phyloP scores from a whole-genome alignment of 176 grass and related monocot species.

The Carex kokanica region DNA sequence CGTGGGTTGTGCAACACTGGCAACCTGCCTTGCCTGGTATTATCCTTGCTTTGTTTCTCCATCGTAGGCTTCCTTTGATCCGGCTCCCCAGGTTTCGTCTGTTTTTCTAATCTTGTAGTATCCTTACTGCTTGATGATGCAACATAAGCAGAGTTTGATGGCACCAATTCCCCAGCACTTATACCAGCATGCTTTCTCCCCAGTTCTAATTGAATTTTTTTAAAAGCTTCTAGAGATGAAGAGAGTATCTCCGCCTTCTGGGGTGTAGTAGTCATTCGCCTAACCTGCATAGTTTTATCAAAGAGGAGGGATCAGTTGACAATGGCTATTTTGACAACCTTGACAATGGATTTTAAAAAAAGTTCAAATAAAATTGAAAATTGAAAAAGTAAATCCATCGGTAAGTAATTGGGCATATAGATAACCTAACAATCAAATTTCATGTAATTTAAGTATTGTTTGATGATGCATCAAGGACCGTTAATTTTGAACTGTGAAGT shows the following conservation, averaged over 20 bases:
- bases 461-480: no score
- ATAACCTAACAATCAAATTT: no score
- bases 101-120: conserved; percentile 19
- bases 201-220: conserved; percentile 83
- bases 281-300: conserved; percentile 52
- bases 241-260: conserved; percentile 99
- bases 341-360: no score
- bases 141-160: conserved; percentile 39
- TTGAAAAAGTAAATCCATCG: no score
- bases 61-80: conserved; percentile 12
- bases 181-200: conserved; percentile 61
- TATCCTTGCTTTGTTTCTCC: conserved; percentile 40
- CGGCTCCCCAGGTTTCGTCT: conserved; percentile 15
- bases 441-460: no score
- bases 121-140: conserved; percentile 16
- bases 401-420: no score
- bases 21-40: conserved; percentile 40
- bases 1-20: conserved; percentile 36
- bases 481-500: no score
- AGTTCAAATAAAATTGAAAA: no score
- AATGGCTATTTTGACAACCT: no score
- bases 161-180: conserved; percentile 36
- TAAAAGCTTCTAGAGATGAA: conserved; percentile 98
- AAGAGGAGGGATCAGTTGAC: not conserved
- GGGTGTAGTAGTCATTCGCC: conserved; percentile 93